phyloP scores from a whole-genome alignment of 2,329 filamentous ascomycete species.

The Pseudogymnoascus sp. region DNA sequence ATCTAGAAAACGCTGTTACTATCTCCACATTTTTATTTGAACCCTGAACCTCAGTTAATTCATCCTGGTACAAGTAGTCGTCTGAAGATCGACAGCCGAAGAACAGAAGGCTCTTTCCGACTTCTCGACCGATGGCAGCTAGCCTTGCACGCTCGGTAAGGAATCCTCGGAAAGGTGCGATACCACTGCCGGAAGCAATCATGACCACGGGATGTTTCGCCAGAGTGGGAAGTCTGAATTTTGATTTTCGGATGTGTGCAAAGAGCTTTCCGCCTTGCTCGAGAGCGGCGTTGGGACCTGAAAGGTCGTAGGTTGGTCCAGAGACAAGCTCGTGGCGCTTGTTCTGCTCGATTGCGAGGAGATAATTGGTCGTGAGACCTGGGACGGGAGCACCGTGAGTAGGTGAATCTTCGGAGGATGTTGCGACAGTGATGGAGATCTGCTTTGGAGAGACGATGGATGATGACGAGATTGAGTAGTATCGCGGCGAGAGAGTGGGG shows the following conservation, averaged over 20 bases:
- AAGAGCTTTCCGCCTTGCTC: conserved; percentile 23
- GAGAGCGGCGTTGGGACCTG: conserved; percentile 17
- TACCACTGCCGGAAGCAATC: conserved; percentile 42
- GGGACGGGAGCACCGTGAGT: conserved; percentile 25
- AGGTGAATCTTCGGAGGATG: conserved; percentile 27
- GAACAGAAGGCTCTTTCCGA: conserved; percentile 42
- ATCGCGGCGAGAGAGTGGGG: conserved; percentile 49
- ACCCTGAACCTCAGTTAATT: conserved; percentile 25
- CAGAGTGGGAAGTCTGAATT: conserved; percentile 39
- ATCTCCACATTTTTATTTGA: conserved; percentile 20
- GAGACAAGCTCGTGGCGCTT: not conserved
- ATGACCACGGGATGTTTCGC: conserved; percentile 43
- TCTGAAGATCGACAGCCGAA: conserved; percentile 38
- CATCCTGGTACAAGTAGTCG: conserved; percentile 38
- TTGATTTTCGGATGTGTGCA: conserved; percentile 36
- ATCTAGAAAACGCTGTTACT: conserved; percentile 29
- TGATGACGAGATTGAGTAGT: conserved; percentile 57
- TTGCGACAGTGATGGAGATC: conserved; percentile 36
- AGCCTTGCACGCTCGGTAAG: conserved; percentile 38
- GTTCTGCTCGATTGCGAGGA: conserved; percentile 24
- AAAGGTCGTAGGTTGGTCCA: conserved; percentile 14
- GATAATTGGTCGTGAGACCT: conserved; percentile 34
- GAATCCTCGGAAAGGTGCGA: conserved; percentile 43
- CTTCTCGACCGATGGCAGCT: conserved; percentile 33
- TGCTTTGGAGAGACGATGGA: conserved; percentile 36